These are phyloP conservation scores for Pterocarpus santalinus DNA, from an alignment of 306 rosid species.

Conservation along the genomic window DNA sequence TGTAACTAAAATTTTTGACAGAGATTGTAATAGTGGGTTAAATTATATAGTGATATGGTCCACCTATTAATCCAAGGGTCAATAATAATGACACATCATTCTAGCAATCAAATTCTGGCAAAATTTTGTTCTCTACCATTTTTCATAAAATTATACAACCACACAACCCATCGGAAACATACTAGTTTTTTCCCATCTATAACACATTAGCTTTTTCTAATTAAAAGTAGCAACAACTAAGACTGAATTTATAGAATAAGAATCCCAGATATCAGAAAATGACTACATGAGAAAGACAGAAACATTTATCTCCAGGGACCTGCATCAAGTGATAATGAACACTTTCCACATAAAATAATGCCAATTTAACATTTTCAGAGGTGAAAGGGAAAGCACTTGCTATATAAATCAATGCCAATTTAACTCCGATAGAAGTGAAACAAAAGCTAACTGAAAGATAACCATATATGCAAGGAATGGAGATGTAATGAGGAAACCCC, in stretches of 20 bases:
- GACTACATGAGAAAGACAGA: not conserved
- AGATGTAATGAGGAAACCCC: conserved; percentile 13
- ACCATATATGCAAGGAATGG: conserved; percentile 9
- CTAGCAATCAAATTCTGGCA: no score
- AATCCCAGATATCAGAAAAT: not conserved
- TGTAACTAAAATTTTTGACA: no score
- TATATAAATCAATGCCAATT: conserved; percentile 1
- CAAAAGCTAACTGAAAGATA: conserved; percentile 3
- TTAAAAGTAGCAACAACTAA: not conserved
- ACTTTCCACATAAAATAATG: not conserved
- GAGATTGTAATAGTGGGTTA: no score
- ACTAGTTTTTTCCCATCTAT: no score
- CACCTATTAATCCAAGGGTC: no score
- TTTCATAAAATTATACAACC: no score
- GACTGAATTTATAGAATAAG: not conserved
- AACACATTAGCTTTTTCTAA: not conserved
- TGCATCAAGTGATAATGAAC: not conserved
- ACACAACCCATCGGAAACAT: no score
- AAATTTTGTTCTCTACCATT: no score
- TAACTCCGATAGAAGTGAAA: not conserved
- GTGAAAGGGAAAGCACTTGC: conserved; percentile 18
- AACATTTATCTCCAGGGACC: not conserved
- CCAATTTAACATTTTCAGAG: not conserved
- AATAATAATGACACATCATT: no score
- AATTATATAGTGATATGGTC: no score